Evolutionary conservation across 1,284 basidiomycete genomes (phyloP), one percentile per base, ranked within the genome.

Genomic region (Cryptococcus deneoformans): DNA sequence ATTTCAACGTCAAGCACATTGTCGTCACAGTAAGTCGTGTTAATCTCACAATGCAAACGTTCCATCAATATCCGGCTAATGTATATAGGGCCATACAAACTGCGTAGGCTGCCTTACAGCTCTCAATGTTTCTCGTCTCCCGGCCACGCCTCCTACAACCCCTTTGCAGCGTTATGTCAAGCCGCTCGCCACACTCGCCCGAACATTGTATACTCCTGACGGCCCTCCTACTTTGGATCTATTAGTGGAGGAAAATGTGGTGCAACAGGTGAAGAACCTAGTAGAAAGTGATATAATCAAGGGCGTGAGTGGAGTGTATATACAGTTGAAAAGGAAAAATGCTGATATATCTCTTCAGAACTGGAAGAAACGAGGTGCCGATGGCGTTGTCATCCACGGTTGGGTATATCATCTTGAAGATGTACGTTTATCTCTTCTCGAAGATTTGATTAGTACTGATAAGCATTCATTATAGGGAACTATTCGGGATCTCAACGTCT

Each of bases 371-470:
- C 59, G 75, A 48, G 73, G 71, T 24, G 52, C 63, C 2, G 60
- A 69, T 10, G 73, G 73, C 20, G 73, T 77, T 2, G 68, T 67
- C 2, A 63, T 77, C 34, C 75, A 75, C 44, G 75, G 75, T 2
- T 77, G 75, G 75, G 72, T 77, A 34, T 75, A 76, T 58, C 74
- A 76, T 59, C 71, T 76, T n/a, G 74, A 76, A 58, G 66, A 76
- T 52, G 74, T 72, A 54, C 65, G 69, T 67, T 45, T 38, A 6
- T 46, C 35, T 6, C 10, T 45, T 24, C 8, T 34, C 42, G 11
- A 20, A 9, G 10, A n/a, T 42, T 10, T 20, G 14, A n/a, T 39
- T 35, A n/a, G n/a, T n/a, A 34, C 10, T 12, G 44, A 29, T 9
- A 4, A 5, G 4, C 10, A 4, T 12, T 39, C 43, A 12, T 12